Evolutionary conservation across 176 grass and related monocot genomes (phyloP).

Genomic region (Rhipidocladum racemiflorum): DNA sequence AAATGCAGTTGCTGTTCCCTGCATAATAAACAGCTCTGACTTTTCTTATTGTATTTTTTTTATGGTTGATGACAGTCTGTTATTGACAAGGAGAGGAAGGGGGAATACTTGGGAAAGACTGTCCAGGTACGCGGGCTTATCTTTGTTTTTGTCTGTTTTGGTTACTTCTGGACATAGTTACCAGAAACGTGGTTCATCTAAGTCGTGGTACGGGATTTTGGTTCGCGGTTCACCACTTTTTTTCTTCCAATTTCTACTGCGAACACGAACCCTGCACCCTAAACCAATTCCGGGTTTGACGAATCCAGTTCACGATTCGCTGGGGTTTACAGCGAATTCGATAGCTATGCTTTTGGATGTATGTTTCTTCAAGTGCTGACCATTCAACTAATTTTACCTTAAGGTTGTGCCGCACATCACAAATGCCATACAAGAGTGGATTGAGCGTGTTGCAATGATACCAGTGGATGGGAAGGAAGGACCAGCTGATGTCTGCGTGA

Average conservation of each 20-base stretch:
- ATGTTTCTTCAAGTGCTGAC: constrained; percentile 36
- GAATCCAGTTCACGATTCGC: too few relatives aligned
- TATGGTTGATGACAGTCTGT: constrained; percentile 54
- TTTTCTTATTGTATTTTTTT: constrained; percentile 16
- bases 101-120: constrained; percentile 72
- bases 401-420: constrained; percentile 78
- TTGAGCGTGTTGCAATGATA: constrained; percentile 56
- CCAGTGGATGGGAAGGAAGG: constrained; percentile 71
- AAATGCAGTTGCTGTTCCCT: constrained; percentile 28
- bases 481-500: constrained; percentile 69
- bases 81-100: constrained; percentile 69
- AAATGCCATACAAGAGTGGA: constrained; percentile 86
- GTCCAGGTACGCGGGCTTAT: constrained; percentile 48
- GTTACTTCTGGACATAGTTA: neutral
- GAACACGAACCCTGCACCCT: too few relatives aligned
- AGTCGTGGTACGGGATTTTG: too few relatives aligned
- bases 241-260: too few relatives aligned
- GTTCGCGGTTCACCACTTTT: too few relatives aligned
- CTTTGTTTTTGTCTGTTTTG: constrained; percentile 9
- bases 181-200: too few relatives aligned
- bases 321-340: too few relatives aligned
- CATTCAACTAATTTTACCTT: neutral
- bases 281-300: too few relatives aligned
- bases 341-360: neutral
- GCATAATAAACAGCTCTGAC: constrained; percentile 18